Conservation (phyloP, 2,329 filamentous ascomycete genomes). For the Nemania serpens region DNA sequence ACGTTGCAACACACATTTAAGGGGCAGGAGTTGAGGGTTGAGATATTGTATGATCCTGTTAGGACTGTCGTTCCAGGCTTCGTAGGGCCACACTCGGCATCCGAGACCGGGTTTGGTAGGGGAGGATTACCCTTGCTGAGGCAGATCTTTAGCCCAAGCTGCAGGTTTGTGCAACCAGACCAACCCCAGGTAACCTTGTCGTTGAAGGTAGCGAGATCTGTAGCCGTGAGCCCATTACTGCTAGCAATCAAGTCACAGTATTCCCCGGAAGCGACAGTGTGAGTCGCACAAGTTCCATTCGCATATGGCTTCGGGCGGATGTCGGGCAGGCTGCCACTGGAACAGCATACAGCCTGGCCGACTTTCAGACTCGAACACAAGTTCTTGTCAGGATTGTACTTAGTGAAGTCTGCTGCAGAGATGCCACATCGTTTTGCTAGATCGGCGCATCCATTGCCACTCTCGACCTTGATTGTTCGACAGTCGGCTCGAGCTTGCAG, state of each 20-base stretch:
- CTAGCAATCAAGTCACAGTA: not conserved
- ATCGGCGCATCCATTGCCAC: not conserved
- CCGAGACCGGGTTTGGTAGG: not conserved
- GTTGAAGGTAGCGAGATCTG: not conserved
- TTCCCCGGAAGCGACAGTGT: not conserved
- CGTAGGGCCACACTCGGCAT: not conserved
- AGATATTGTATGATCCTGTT: not conserved
- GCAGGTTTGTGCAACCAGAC: not conserved
- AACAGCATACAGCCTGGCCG: not conserved
- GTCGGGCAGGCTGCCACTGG: not conserved
- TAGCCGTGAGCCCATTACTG: not conserved
- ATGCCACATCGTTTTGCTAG: not conserved
- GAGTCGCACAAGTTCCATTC: not conserved
- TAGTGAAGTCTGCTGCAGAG: not conserved
- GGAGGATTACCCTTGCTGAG: not conserved
- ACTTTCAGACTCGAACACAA: not conserved
- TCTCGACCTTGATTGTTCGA: not conserved
- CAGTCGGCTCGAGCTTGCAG: not conserved
- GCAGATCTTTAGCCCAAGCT: not conserved
- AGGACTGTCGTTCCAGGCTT: not conserved
- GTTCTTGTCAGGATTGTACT: not conserved
- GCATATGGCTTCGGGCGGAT: not conserved
- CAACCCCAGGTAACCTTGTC: not conserved
- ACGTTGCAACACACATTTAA: not conserved
- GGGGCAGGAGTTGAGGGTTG: not conserved